Evolutionary conservation across 108 stramenopile genomes (phyloP).

Genomic region (Cylindrotheca fusiformis): DNA sequence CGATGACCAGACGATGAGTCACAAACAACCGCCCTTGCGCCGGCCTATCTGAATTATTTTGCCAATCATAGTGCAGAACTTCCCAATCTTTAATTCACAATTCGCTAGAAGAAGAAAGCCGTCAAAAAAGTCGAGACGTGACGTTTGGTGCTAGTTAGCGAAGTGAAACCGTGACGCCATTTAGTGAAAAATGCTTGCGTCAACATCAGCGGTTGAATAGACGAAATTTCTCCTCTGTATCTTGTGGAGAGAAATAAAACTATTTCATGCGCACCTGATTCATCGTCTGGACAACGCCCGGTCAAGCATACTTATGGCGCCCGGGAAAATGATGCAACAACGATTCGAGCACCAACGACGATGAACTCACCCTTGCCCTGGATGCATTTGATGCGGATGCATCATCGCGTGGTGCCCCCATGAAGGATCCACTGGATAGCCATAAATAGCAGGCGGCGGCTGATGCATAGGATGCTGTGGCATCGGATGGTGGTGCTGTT

Average conservation of each 20-base stretch:
- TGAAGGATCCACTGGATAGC: slow-evolving; percentile 33
- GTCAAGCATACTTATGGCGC: not conserved
- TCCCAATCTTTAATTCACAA: no score
- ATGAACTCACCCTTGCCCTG: slow-evolving; percentile 25
- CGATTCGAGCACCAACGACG: slow-evolving; percentile 1
- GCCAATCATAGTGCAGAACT: not conserved
- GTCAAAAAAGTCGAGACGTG: no score
- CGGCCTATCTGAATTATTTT: slow-evolving; percentile 8
- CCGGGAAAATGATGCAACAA: not conserved
- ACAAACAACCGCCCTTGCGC: slow-evolving; percentile 10
- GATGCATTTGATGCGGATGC: slow-evolving; percentile 31
- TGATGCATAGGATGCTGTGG: slow-evolving; percentile 23
- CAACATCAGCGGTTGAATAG: no score
- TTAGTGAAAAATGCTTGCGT: not conserved
- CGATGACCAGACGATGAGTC: slow-evolving; percentile 41
- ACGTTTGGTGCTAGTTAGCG: no score
- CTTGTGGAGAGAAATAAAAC: slow-evolving; percentile 1
- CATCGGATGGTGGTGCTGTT: slow-evolving; percentile 19
- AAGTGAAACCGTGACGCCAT: no score
- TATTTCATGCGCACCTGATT: not conserved
- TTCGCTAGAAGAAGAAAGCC: no score
- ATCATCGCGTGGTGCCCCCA: slow-evolving; percentile 39
- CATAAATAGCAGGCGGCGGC: slow-evolving; percentile 24
- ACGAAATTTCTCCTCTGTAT: not conserved
- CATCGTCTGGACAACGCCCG: not conserved